Evolutionary conservation across 2,329 filamentous ascomycete species (phyloP), one percentile per base, ranked within the genome.

Genomic region (Beauveria medogensis): DNA sequence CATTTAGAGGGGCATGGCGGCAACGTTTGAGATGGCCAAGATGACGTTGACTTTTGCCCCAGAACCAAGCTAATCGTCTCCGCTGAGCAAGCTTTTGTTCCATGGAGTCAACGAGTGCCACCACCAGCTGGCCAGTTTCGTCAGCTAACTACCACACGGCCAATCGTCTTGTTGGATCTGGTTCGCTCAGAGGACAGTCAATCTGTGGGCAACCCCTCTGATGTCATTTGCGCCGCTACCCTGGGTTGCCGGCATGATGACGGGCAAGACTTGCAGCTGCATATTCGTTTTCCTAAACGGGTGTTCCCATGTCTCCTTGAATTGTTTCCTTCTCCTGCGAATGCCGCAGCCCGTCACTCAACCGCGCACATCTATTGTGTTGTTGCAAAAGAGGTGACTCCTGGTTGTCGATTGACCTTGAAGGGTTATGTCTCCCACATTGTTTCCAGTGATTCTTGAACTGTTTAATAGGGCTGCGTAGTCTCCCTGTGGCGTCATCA

Each of bases 11-110:
- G 54, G 54, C 53, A 47, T 40, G 9, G 24, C n/a, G 24, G 44
- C 14, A 41, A 34, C 55, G 34, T 47, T 22, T 24, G 30, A 37
- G 34, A 41, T 50, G 46, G 28, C 22, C 24, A 10, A 28, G 55
- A 58, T 58, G 55, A 58, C 55, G 55, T 58, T 50, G 30, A 50
- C 55, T 58, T 58, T 58, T 51, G 46, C 46, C 46, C 46, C 34
- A 50, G 43, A 58, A 58, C 14, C 55, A 57, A 50, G 55, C 56
- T 59, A 52, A 43, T 59, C 34, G 20, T 41, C 55, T 46, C 56
- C 47, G 48, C 48, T 16, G 37, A 44, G 56, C 47, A 53, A 59
- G 47, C 40, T 43, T 53, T 52, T 53, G 37, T 51, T 22, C 34
- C 18, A 41, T 16, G 7, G 22, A 24, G 24, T 7, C 22, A 51